Evolutionary conservation across 1,284 basidiomycete genomes (phyloP).

Genomic region (Omphalotus olearius): DNA sequence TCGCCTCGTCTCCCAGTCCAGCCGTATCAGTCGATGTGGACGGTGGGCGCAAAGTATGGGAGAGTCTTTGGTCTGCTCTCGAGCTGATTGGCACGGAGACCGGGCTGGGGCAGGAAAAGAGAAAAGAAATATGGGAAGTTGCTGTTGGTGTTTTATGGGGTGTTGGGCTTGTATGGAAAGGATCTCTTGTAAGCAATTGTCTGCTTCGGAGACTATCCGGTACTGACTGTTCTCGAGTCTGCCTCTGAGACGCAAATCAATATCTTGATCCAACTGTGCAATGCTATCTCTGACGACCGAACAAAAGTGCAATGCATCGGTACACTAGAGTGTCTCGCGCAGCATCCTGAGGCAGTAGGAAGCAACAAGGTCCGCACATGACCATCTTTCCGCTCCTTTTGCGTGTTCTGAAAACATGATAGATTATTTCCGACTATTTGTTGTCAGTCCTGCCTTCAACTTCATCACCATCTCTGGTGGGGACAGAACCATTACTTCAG

Average conservation of each 20-base stretch:
- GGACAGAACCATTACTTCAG: conserved; percentile 77
- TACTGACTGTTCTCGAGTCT: conserved; percentile 24
- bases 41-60: conserved; percentile 55
- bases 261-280: conserved; percentile 64
- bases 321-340: conserved; percentile 77
- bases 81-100: conserved; percentile 56
- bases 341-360: conserved; percentile 58
- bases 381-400: conserved; percentile 5
- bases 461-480: conserved; percentile 34
- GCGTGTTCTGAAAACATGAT: conserved; percentile 12
- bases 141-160: conserved; percentile 81
- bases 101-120: conserved; percentile 57
- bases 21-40: conserved; percentile 40
- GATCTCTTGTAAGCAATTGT: conserved; percentile 42
- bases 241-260: conserved; percentile 60
- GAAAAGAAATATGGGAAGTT: conserved; percentile 67
- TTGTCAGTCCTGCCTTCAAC: conserved; percentile 50
- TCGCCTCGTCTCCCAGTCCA: conserved; percentile 44
- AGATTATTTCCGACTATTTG: conserved; percentile 70
- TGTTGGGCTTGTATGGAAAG: conserved; percentile 65
- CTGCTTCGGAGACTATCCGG: not conserved
- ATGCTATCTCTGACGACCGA: conserved; percentile 46
- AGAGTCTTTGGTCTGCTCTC: conserved; percentile 53
- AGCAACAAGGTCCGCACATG: conserved; percentile 59
- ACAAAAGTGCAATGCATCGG: conserved; percentile 79